A percentile compares a stretch with the other conserved stretches of the same genome.
These are phyloP conservation scores for Gaillardinia entomophila DNA, from an alignment of 805 yeast species.

Conservation along the genomic window DNA sequence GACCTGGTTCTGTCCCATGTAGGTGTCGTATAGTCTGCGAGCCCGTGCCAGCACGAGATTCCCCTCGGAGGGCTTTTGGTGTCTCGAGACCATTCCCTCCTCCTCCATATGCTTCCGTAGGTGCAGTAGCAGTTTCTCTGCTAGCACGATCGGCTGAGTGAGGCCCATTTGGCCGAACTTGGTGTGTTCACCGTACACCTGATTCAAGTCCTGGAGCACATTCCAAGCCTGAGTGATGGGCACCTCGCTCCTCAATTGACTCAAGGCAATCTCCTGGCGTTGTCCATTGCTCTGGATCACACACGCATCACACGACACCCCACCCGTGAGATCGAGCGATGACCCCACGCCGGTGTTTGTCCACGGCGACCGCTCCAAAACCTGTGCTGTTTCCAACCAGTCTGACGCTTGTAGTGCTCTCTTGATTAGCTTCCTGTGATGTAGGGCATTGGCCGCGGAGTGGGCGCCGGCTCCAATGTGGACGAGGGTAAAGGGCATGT, in stretches of 20 bases:
- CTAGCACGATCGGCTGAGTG: neutral
- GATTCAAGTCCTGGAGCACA: slow-evolving; percentile 17
- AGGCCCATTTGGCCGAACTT: slow-evolving; percentile 2
- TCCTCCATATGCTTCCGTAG: neutral
- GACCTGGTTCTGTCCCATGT: slow-evolving; percentile 1
- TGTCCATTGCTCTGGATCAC: slow-evolving; percentile 12
- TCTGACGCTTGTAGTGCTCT: slow-evolving; percentile 13
- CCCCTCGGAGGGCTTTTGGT: neutral
- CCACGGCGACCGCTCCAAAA: slow-evolving; percentile 31
- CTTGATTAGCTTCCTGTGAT: slow-evolving; percentile 23
- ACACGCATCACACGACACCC: slow-evolving; percentile 42
- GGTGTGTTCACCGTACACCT: slow-evolving; percentile 7
- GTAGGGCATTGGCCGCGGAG: slow-evolving; percentile 7
- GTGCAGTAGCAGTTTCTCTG: neutral
- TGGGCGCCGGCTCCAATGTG: slow-evolving; percentile 54
- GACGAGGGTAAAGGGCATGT: slow-evolving; percentile 13
- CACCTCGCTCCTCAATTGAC: slow-evolving; percentile 5
- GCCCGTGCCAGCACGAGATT: slow-evolving; percentile 7
- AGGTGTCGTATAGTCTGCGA: slow-evolving; percentile 5
- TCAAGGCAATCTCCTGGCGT: slow-evolving; percentile 3
- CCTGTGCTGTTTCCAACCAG: slow-evolving; percentile 8
- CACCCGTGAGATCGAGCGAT: slow-evolving; percentile 32
- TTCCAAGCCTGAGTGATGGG: slow-evolving; percentile 29
- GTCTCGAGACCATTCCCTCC: neutral
- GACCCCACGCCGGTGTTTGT: slow-evolving; percentile 51